Conservation (phyloP, 345 rosid species). For the Eucalyptus regnans region DNA sequence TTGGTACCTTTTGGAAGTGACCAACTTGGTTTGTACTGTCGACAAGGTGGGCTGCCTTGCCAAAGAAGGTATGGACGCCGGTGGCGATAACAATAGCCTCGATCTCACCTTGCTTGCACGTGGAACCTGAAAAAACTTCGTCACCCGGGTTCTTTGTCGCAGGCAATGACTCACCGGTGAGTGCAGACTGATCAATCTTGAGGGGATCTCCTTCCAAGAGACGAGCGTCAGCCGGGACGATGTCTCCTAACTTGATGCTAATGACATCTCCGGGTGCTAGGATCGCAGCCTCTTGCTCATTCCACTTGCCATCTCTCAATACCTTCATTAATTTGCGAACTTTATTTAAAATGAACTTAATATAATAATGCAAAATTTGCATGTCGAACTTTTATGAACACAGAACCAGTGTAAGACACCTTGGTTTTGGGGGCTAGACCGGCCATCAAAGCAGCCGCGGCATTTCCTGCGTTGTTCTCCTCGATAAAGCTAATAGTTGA, state of each 20-base stretch:
- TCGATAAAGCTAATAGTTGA: slow-evolving; percentile 43
- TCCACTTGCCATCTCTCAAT: slow-evolving; percentile 35
- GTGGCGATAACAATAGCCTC: slow-evolving; percentile 43
- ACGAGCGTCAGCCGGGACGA: slow-evolving; percentile 39
- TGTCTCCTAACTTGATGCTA: slow-evolving; percentile 37
- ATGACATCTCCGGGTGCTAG: slow-evolving; percentile 36
- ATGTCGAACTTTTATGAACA: neutral
- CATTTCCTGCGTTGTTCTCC: slow-evolving; percentile 43
- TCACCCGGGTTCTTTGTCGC: slow-evolving; percentile 25
- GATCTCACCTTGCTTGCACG: slow-evolving; percentile 47
- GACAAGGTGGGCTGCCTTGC: slow-evolving; percentile 46
- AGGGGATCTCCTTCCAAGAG: slow-evolving; percentile 39
- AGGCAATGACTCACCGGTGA: slow-evolving; percentile 40
- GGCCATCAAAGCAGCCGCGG: slow-evolving; percentile 43
- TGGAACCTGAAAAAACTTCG: slow-evolving; percentile 38
- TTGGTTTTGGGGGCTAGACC: slow-evolving; percentile 34
- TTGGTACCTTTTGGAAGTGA: slow-evolving; percentile 34
- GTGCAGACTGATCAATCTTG: slow-evolving; percentile 39
- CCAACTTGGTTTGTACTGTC: slow-evolving; percentile 41
- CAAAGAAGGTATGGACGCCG: slow-evolving; percentile 47
- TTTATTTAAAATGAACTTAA: neutral
- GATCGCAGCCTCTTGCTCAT: slow-evolving; percentile 31
- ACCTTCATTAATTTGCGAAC: slow-evolving; percentile 3
- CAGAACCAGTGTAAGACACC: neutral
- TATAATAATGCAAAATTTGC: neutral